Evolutionary conservation across 2,329 filamentous ascomycete species (phyloP).

Genomic region (Albifimbria verrucaria): DNA sequence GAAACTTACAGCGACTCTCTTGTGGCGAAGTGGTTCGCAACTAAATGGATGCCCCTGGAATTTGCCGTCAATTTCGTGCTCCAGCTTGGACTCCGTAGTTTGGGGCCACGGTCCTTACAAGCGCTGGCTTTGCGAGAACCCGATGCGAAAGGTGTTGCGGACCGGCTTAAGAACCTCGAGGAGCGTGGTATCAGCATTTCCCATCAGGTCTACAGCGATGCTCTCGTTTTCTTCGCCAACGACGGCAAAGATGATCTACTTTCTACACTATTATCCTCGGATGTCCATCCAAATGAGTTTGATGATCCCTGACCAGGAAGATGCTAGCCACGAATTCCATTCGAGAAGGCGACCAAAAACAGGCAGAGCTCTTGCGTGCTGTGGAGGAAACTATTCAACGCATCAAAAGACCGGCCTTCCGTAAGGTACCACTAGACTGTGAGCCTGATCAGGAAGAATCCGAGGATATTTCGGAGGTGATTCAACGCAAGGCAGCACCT

Average conservation of each 20-base stretch:
- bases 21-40: constrained; percentile 79
- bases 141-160: constrained; percentile 51
- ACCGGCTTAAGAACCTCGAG: constrained; percentile 59
- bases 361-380: constrained; percentile 41
- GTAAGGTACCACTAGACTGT: too few relatives aligned
- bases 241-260: constrained; percentile 51
- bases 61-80: constrained; percentile 67
- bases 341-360: constrained; percentile 32
- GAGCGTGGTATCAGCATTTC: constrained; percentile 60
- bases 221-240: constrained; percentile 62
- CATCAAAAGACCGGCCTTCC: too few relatives aligned
- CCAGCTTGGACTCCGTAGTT: constrained; percentile 66
- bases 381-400: too few relatives aligned
- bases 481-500: too few relatives aligned
- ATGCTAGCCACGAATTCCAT: constrained; percentile 32
- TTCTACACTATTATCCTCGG: constrained; percentile 40
- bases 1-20: constrained; percentile 44
- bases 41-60: constrained; percentile 65
- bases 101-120: constrained; percentile 75
- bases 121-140: constrained; percentile 68
- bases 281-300: constrained; percentile 55
- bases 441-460: too few relatives aligned
- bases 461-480: too few relatives aligned
- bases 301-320: constrained; percentile 40
- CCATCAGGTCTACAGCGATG: constrained; percentile 60